Base-by-base conservation (phyloP, 164 flowering plant genomes). In the Stephania yunnanensis region DNA sequence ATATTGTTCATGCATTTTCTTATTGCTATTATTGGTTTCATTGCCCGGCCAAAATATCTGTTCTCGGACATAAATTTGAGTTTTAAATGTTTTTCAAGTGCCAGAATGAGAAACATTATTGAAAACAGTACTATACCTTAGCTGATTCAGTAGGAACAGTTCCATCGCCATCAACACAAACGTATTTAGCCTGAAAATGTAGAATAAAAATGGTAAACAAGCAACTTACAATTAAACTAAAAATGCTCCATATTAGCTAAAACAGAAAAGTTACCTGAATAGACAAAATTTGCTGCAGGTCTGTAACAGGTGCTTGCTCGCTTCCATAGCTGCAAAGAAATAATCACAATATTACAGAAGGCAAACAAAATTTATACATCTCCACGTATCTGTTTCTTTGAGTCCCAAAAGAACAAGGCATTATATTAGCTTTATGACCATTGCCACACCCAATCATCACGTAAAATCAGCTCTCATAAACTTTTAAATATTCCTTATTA, bases 131-230 rank as follows among this genome's bases (percentile, higher is more conserved):
- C 73, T 81, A 71, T 82, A 96, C 99, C 97, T 86, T 90, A 5
- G 98, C 95, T 70, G 99, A 96, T 85, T 96, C 99, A 42, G 81
- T 44, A n/a, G 99, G 98, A 82, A 96, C 98, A 36, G 99, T 96
- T 46, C 99, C 99, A 87, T 96, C 99, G 73, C 99, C 99, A 87
- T 92, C 95, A 76, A 92, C 93, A 75, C 83, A 86, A 36, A 91
- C 69, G 77, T 90, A 96, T 19, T 76, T 82, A 63, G 98, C 87
- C 99, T 96, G 89, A 71, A 76, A 58, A 46, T 12, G 5, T 15
- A 25, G 17, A 17, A 15, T n/a, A 75, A 72, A 58, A 73, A 3
- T 19, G 63, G 20, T 52, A 44, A 29, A 67, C 44, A 53, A 63
- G 13, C 13, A 61, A 17, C 25, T 25, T 58, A 20, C 15, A 11